Evolutionary conservation across 2,329 filamentous ascomycete species (phyloP).

Genomic region (Exophiala viscosa): DNA sequence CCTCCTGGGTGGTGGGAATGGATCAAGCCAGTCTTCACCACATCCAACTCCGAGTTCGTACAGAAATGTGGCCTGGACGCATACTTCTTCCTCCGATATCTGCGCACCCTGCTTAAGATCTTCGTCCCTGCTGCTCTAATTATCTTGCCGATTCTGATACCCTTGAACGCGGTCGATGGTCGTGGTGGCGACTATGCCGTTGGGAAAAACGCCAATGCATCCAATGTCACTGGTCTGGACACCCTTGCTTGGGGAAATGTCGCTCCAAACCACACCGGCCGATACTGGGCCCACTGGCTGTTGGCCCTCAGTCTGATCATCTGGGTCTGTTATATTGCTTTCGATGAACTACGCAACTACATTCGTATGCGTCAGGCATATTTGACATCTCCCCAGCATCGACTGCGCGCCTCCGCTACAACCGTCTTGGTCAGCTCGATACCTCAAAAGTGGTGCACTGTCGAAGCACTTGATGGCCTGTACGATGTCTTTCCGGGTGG

Average conservation of each 20-base stretch:
- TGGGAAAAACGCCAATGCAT: constrained; percentile 36
- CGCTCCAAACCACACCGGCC: constrained; percentile 57
- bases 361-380: constrained; percentile 93
- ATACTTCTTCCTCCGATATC: constrained; percentile 94
- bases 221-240: constrained; percentile 66
- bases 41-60: constrained; percentile 77
- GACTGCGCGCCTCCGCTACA: constrained; percentile 86
- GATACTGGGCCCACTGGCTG: constrained; percentile 81
- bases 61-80: constrained; percentile 93
- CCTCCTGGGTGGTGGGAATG: constrained; percentile 55
- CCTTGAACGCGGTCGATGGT: constrained; percentile 74
- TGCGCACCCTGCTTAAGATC: constrained; percentile 80
- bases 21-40: constrained; percentile 60
- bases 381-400: constrained; percentile 89
- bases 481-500: constrained; percentile 97
- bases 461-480: constrained; percentile 73
- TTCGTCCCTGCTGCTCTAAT: constrained; percentile 78
- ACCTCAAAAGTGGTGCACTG: constrained; percentile 82
- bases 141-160: constrained; percentile 79
- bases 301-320: constrained; percentile 72
- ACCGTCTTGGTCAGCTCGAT: constrained; percentile 92
- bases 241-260: constrained; percentile 86
- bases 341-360: constrained; percentile 79
- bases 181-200: constrained; percentile 54
- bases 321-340: constrained; percentile 85